A percentile compares a stretch with the other conserved stretches of the same genome.
Evolutionary conservation across 1,139 yeast genomes (phyloP).

Genomic region (Martiniozyma asiatica): DNA sequence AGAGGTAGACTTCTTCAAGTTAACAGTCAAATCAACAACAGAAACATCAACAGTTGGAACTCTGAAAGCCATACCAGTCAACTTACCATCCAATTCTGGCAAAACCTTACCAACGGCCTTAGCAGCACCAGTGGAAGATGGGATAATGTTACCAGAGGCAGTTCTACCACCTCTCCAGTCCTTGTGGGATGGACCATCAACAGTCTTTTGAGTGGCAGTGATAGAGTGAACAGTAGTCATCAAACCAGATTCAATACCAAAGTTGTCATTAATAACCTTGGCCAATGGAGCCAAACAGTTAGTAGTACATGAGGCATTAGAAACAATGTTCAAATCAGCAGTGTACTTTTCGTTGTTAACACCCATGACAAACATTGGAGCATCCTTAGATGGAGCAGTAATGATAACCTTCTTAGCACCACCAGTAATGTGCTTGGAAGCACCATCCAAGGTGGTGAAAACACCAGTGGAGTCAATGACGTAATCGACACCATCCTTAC

Average conservation of each 20-base stretch:
- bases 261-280: slow-evolving; percentile 65
- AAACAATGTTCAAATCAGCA: slow-evolving; percentile 56
- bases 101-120: slow-evolving; percentile 87
- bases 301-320: slow-evolving; percentile 85
- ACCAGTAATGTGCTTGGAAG: slow-evolving; percentile 72
- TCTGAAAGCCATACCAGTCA: slow-evolving; percentile 84
- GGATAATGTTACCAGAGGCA: slow-evolving; percentile 83
- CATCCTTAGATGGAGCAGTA: slow-evolving; percentile 79
- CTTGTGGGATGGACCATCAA: slow-evolving; percentile 89
- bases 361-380: slow-evolving; percentile 87
- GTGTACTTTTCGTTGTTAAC: slow-evolving; percentile 69
- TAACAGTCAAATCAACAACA: slow-evolving; percentile 64
- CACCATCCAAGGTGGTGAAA: slow-evolving; percentile 67
- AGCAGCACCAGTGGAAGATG: slow-evolving; percentile 88
- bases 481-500: slow-evolving; percentile 59
- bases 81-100: slow-evolving; percentile 76
- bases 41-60: slow-evolving; percentile 85
- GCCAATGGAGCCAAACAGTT: slow-evolving; percentile 88
- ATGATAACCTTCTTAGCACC: slow-evolving; percentile 86
- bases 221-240: slow-evolving; percentile 88
- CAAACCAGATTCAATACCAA: slow-evolving; percentile 77
- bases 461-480: slow-evolving; percentile 86
- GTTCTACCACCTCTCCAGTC: slow-evolving; percentile 96
- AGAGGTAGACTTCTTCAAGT: slow-evolving; percentile 56
- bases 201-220: slow-evolving; percentile 85